phyloP scores from a whole-genome alignment of 805 yeast species.

The Danielia oregonensis region DNA sequence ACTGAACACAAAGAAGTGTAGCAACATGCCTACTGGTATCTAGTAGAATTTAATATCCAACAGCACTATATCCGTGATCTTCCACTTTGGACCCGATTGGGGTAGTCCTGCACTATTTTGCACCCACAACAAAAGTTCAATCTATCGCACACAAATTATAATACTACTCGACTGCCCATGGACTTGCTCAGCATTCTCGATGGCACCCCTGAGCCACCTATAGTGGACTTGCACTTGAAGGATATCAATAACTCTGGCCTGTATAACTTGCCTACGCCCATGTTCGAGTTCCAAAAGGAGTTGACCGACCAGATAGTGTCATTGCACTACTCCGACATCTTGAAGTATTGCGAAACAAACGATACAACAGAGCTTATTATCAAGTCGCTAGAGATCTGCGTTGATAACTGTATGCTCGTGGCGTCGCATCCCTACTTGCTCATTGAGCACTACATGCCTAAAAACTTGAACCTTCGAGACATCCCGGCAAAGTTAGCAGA shows the following conservation, averaged over 20 bases:
- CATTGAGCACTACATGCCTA: conserved; percentile 83
- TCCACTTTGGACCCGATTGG: too few species aligned
- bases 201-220: conserved; percentile 80
- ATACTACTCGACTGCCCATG: conserved; percentile 46
- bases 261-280: conserved; percentile 75
- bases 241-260: conserved; percentile 51
- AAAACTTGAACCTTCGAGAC: conserved; percentile 66
- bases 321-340: conserved; percentile 84
- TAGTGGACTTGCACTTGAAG: conserved; percentile 53
- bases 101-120: neutral
- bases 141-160: too few species aligned
- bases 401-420: conserved; percentile 71
- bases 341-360: conserved; percentile 74
- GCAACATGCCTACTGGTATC: too few species aligned
- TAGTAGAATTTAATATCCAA: too few species aligned
- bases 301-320: conserved; percentile 89
- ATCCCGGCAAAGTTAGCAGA: conserved; percentile 67
- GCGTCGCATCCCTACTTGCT: conserved; percentile 86
- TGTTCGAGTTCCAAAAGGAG: conserved; percentile 83
- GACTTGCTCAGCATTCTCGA: conserved; percentile 73
- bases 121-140: neutral
- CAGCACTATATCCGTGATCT: too few species aligned
- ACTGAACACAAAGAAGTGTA: too few species aligned
- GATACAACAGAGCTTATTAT: conserved; percentile 51
- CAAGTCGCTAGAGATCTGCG: conserved; percentile 74